These are phyloP conservation scores for Pseudogymnoascus sp. DNA, from an alignment of 2,329 filamentous ascomycete genomes.

Conservation along the genomic window DNA sequence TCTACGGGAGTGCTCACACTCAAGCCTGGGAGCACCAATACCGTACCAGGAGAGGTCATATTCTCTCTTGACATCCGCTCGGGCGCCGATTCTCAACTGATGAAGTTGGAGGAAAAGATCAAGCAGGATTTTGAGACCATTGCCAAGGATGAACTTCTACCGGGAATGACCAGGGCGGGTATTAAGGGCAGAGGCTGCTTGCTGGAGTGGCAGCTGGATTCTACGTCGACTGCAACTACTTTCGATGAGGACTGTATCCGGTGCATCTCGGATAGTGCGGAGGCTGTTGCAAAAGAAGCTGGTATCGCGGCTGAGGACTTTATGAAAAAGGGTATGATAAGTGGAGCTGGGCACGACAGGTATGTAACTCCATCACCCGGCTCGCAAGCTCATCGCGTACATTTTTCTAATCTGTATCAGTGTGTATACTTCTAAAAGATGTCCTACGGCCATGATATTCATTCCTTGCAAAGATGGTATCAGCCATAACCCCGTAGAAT, in stretches of 20 bases:
- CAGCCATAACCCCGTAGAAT: constrained; percentile 57
- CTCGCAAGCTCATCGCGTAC: constrained; percentile 26
- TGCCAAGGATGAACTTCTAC: constrained; percentile 46
- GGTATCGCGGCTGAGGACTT: constrained; percentile 34
- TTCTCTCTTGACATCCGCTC: constrained; percentile 63
- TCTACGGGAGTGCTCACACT: constrained; percentile 62
- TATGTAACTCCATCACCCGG: constrained; percentile 9
- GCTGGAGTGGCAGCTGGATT: constrained; percentile 53
- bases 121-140: constrained; percentile 50
- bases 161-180: constrained; percentile 35
- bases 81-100: constrained; percentile 46
- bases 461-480: constrained; percentile 55
- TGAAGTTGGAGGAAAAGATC: constrained; percentile 48
- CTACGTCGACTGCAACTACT: constrained; percentile 49
- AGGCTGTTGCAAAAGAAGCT: constrained; percentile 44
- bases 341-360: constrained; percentile 55
- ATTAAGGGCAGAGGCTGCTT: constrained; percentile 41
- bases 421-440: constrained; percentile 49
- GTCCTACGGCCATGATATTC: constrained; percentile 60
- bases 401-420: constrained; percentile 32
- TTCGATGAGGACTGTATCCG: constrained; percentile 62
- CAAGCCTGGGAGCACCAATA: constrained; percentile 63
- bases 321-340: constrained; percentile 41
- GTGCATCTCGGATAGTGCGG: constrained; percentile 53
- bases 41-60: constrained; percentile 57